These are phyloP conservation scores for Mucor circinelloides DNA, from an alignment of 371 early-diverging fungal genomes.

Conservation along the genomic window DNA sequence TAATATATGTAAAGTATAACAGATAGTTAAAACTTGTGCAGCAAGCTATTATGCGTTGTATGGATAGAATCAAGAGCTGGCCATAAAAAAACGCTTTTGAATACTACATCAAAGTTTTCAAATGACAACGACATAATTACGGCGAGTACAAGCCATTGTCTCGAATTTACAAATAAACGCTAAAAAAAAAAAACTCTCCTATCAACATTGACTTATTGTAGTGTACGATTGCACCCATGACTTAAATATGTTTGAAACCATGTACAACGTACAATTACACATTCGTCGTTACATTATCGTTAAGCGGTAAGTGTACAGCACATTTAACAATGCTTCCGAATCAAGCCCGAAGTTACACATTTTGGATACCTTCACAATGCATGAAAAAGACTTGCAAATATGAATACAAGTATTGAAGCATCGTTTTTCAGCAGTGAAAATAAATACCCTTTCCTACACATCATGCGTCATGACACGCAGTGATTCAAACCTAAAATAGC, in stretches of 20 bases:
- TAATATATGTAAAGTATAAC: too few relatives aligned
- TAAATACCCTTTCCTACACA: neutral
- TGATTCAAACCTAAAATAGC: neutral
- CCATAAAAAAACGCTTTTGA: too few relatives aligned
- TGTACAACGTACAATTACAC: neutral
- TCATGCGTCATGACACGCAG: neutral
- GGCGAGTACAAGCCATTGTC: too few relatives aligned
- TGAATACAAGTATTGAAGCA: neutral
- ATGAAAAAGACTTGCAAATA: neutral
- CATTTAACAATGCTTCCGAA: neutral
- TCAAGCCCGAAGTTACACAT: neutral
- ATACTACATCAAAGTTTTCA: too few relatives aligned
- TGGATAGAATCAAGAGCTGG: too few relatives aligned
- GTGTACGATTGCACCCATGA: neutral
- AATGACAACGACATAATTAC: too few relatives aligned
- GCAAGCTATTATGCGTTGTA: too few relatives aligned
- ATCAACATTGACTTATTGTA: neutral
- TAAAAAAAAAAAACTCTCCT: neutral
- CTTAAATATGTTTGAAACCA: neutral
- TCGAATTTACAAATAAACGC: neutral
- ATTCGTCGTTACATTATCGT: neutral
- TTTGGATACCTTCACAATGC: neutral
- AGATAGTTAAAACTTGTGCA: too few relatives aligned
- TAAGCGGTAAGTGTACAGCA: neutral
- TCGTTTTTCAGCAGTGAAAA: neutral